Evolutionary conservation across 1,284 basidiomycete species (phyloP).

Genomic region (Austroboletus niveus): DNA sequence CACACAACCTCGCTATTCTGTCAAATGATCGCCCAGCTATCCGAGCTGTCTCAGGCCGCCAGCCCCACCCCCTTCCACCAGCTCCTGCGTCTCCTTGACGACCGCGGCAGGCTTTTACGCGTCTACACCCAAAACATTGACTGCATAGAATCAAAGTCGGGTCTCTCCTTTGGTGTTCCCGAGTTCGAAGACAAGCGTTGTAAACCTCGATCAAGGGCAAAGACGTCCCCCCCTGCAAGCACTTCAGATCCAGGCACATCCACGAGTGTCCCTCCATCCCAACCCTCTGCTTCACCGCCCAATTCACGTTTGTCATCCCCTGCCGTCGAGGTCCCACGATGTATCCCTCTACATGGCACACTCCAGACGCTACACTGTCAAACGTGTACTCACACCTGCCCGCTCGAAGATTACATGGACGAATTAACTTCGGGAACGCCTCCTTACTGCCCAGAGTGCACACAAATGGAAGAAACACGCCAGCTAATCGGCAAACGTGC

Average conservation of each 20-base stretch:
- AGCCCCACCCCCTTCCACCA: slow-evolving; percentile 83
- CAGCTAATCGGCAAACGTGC: slow-evolving; percentile 77
- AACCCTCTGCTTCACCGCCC: slow-evolving; percentile 21
- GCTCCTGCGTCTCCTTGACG: slow-evolving; percentile 73
- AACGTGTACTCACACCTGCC: slow-evolving; percentile 71
- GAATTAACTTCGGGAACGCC: slow-evolving; percentile 59
- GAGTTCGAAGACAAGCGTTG: slow-evolving; percentile 53
- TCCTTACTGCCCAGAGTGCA: slow-evolving; percentile 81
- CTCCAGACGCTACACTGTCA: slow-evolving; percentile 80
- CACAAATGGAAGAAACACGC: slow-evolving; percentile 66
- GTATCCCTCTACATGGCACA: slow-evolving; percentile 90
- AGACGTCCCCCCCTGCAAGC: slow-evolving; percentile 22
- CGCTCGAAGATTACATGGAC: slow-evolving; percentile 59
- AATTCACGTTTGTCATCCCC: slow-evolving; percentile 41
- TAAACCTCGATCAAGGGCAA: slow-evolving; percentile 46
- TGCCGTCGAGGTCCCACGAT: slow-evolving; percentile 61
- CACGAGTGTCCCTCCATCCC: slow-evolving; percentile 15
- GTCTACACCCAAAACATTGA: slow-evolving; percentile 98
- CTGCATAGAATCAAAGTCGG: slow-evolving; percentile 82
- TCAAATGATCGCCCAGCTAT: slow-evolving; percentile 85
- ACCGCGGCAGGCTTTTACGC: slow-evolving; percentile 74
- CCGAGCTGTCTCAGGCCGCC: slow-evolving; percentile 70
- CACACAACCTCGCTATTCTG: slow-evolving; percentile 79
- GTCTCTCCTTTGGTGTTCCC: slow-evolving; percentile 77
- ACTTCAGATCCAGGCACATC: slow-evolving; percentile 14